Base-by-base conservation (phyloP, 2,329 filamentous ascomycete genomes). In the Sclerotinia borealis region DNA sequence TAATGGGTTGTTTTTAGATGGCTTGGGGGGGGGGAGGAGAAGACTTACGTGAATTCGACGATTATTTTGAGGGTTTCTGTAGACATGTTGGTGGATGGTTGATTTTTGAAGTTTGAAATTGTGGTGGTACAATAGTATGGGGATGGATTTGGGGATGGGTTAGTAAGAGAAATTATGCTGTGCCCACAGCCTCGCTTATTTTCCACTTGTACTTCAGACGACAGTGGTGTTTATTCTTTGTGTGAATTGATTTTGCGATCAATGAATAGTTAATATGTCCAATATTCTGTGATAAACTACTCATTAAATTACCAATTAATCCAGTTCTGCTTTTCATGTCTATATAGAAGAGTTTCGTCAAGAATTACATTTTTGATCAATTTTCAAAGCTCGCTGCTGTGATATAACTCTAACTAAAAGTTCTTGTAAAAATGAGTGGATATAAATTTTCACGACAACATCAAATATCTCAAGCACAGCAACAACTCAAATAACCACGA, bases 41-140 rank as follows among this genome's bases (percentile, higher is more conserved):
- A 17, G 25, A 49, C 72, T 68, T 67, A 75, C 73, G 71, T 81
- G 72, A 95, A 93, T 75, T 95, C 91, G 34, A 95, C 85, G 6
- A 83, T 84, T 68, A 93, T 81, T 27, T 81, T 74, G 56, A 91
- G 77, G 11, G 74, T 75, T 39, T 74, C 68, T 60, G 68, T 65
- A 5, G 63, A 59, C 71, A 71, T 72, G 11, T 25, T 65, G 59
- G 37, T n/a, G 34, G 17, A 11, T 25, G 36, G 17, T 37, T 59
- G 6, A 2, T 15, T 13, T 17, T 51, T 41, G 31, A 10, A 41
- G 9, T 31, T 41, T 52, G 34, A 52, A 51, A 41, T 60, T 34
- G 58, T 41, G 19, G 34, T 60, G 17, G 19, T 17, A n/a, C n/a
- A n/a, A n/a, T 25, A 34, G 3, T 4, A 15, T 4, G 27, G n/a